Evolutionary conservation across 345 rosid genomes (phyloP), one percentile per base, ranked within the genome.

Genomic region (Carallia pectinifolia): DNA sequence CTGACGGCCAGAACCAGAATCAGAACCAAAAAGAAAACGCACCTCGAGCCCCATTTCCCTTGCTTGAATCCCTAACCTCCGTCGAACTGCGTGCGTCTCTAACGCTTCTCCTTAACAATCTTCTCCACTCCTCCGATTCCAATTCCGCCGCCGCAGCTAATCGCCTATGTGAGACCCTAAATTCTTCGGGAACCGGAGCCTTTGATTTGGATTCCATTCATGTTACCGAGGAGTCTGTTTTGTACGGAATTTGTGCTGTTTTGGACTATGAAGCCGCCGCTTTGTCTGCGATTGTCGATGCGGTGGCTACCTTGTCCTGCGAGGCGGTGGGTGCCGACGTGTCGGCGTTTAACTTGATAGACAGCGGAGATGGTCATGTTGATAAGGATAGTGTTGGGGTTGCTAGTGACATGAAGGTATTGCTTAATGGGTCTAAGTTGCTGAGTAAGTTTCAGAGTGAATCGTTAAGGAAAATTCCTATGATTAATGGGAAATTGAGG

Each of bases 281-380:
- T 60, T 67, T 95, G 66, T 77, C 84, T 1, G 73, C 81, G 37
- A 71, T 90, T 63, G 76, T 82, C 2, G 89, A 89, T 36, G 89
- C 83, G 4, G 87, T 85, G 47, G 88, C 91, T 48, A 93, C 96
- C 2, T 70, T 92, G 81, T 90, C 93, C 6, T 89, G 96, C 44
- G 97, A 92, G 77, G 97, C 88, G 31, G 68, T 71, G 2, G 83
- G 79, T 61, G 88, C 79, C 37, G 82, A 86, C 33, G 78, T 87
- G 15, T 53, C 74, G 54, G 85, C 80, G 13, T 89, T 90, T 61
- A 79, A 82, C 72, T 71, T 68, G 30, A 73, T 82, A 74, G 92
- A 86, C 68, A 82, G 86, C 1, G 97, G 96, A 0, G 96, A 92
- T 69, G 97, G 93, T 16, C 80, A 71, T 37, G 79, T 84, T 19